These are phyloP conservation scores for Botrytis squamosa DNA, from an alignment of 2,329 filamentous ascomycete genomes.

Conservation along the genomic window DNA sequence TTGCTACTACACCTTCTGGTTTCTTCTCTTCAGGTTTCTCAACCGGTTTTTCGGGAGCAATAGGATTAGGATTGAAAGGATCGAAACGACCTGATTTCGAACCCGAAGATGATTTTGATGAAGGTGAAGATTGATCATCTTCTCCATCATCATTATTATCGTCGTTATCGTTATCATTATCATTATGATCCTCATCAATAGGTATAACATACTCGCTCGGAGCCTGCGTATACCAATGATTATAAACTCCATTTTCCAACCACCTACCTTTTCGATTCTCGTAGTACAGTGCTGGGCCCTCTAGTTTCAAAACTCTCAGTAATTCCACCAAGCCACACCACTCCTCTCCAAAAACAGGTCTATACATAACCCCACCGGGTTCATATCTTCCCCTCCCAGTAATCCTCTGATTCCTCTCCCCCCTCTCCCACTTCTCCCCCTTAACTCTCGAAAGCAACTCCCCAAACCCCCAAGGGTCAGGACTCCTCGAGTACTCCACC, in stretches of 20 bases:
- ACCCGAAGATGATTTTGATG: not conserved
- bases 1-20: not conserved
- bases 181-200: too few species aligned
- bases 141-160: not conserved
- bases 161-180: too few species aligned
- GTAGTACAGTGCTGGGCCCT: constrained; percentile 12
- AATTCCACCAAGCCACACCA: constrained; percentile 25
- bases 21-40: not conserved
- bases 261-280: not conserved
- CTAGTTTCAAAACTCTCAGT: constrained; percentile 19
- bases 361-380: not conserved
- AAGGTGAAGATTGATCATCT: not conserved
- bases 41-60: not conserved
- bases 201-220: not conserved
- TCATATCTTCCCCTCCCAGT: constrained; percentile 8
- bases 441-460: not conserved
- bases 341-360: constrained; percentile 25
- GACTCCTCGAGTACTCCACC: constrained; percentile 2
- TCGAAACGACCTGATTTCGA: not conserved
- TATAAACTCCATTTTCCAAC: not conserved
- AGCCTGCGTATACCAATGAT: not conserved
- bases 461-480: not conserved
- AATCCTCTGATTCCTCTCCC: constrained; percentile 19
- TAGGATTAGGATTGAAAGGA: not conserved
- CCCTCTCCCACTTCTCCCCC: constrained; percentile 20